Percentiles rank a stretch among this genome's conserved stretches.
Evolutionary conservation across 2,329 filamentous ascomycete genomes (phyloP).

Genomic region (Talaromyces sp.): DNA sequence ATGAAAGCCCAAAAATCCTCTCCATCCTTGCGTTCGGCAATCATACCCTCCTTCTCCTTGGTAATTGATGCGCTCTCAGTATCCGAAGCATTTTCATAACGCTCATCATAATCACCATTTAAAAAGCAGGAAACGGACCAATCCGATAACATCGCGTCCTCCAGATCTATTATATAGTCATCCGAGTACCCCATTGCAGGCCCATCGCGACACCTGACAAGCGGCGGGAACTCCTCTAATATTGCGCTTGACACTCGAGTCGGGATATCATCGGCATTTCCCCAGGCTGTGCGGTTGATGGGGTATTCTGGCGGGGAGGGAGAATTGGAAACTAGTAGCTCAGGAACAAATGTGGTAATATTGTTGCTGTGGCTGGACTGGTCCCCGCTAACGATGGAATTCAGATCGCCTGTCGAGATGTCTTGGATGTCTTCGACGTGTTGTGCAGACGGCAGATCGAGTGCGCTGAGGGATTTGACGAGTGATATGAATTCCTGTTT

Average conservation of each 20-base stretch:
- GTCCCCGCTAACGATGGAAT: background rate
- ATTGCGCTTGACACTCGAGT: slow-evolving; percentile 9
- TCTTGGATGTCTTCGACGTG: slow-evolving; percentile 10
- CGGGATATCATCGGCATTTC: slow-evolving; percentile 13
- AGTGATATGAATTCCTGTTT: background rate
- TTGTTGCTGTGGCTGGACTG: background rate
- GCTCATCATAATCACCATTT: background rate
- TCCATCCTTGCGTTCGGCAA: slow-evolving; percentile 3
- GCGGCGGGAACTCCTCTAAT: slow-evolving; percentile 12
- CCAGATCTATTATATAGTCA: slow-evolving; percentile 1
- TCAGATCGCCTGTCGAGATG: background rate
- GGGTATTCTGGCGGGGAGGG: background rate
- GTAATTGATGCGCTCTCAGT: background rate
- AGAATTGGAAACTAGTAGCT: slow-evolving; percentile 9
- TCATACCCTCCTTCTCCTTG: background rate
- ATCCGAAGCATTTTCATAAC: background rate
- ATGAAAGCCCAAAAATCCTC: background rate
- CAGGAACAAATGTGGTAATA: background rate
- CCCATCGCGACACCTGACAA: slow-evolving; percentile 10
- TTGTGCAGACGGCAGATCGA: slow-evolving; percentile 1
- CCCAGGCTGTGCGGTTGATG: slow-evolving; percentile 4
- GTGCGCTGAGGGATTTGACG: background rate
- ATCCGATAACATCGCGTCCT: background rate
- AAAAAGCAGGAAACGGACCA: background rate
- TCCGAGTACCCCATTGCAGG: slow-evolving; percentile 12